Percentiles rank a stretch among this genome's conserved stretches.
phyloP scores from a whole-genome alignment of 257 asterid genomes.

The Ligustrum vulgare region DNA sequence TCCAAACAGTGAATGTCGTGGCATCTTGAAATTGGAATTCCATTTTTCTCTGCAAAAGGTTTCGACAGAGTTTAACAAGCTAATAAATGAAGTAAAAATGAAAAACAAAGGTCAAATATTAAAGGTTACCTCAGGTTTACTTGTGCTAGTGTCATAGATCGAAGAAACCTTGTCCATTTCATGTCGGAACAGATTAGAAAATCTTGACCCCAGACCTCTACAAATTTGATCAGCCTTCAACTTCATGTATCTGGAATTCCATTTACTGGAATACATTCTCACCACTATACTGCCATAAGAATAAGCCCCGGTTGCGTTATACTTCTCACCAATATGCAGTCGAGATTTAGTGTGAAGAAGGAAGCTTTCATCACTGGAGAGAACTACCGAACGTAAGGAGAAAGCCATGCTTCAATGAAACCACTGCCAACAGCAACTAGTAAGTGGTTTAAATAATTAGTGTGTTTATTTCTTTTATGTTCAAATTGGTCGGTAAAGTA shows the following conservation, averaged over 20 bases:
- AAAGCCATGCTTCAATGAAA: constrained; percentile 59
- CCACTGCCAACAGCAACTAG: constrained; percentile 36
- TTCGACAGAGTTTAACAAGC: constrained; percentile 2
- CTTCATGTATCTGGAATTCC: constrained; percentile 38
- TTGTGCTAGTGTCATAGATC: constrained; percentile 17
- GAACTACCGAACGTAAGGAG: constrained; percentile 54
- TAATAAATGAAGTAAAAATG: constrained; percentile 3
- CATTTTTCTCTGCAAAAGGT: constrained; percentile 43
- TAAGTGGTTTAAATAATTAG: constrained; percentile 18
- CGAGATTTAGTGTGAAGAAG: constrained; percentile 38
- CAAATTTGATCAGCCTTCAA: constrained; percentile 36
- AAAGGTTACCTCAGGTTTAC: constrained; percentile 49
- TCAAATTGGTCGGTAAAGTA: not conserved
- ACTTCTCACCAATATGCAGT: constrained; percentile 28
- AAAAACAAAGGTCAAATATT: constrained; percentile 2
- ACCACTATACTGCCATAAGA: constrained; percentile 32
- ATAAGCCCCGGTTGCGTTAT: constrained; percentile 31
- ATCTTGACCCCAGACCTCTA: constrained; percentile 37
- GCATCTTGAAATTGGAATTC: constrained; percentile 37
- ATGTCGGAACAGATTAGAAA: constrained; percentile 31
- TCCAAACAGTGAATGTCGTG: constrained; percentile 36
- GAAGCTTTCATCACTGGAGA: constrained; percentile 51
- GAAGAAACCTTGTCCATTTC: constrained; percentile 31
- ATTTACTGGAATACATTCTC: constrained; percentile 36
- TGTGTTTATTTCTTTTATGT: not conserved